Base-by-base conservation (phyloP, 2,329 filamentous ascomycete genomes). In the Fusarium sp. region DNA sequence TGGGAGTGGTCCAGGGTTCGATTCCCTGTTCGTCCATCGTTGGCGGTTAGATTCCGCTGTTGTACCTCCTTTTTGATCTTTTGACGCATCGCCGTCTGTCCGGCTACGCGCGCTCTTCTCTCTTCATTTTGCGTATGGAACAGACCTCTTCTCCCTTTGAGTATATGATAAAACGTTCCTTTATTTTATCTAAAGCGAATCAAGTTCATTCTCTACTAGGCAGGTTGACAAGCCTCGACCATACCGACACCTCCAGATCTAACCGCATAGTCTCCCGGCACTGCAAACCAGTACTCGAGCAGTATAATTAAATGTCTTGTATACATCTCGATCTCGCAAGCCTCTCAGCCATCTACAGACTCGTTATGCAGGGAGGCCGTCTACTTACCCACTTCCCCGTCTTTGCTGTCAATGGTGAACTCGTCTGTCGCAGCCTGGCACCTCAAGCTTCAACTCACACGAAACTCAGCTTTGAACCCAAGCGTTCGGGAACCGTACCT, bases 1-100 rank as follows among this genome's bases (percentile, higher is more conserved):
- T 71, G 69, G 69, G 69, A 71, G 70, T 70, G 70, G 70, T 71
- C 70, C 70, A 69, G 70, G 70, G 70, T 72, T 72, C 70, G 67
- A 72, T 72, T 72, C 70, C 70, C 70, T 68, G 70, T 72, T 71
- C 66, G 70, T 72, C 70, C 70, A 72, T 15, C 9, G 3, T 6
- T 19, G 65, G 67, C 41, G 67, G 67, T 70, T 70, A 45, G 8
- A 69, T 23, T 10, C 63, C 67, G 58, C 47, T 44, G 17, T 51
- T 45, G 6, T 56, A 47, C 37, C 42, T 58, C 44, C 39, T 60
- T 69, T 67, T 70, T 53, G 21, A 14, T 2, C 1, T 17, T 48
- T 48, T 36, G 14, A n/a, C 14, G 3, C 19, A 19, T 19, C 19
- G 19, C 19, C 19, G 19, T 19, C 19, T 19, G 4, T 19, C 19